phyloP scores from a whole-genome alignment of 768 basidiomycete species.

The Suillus bovinus region DNA sequence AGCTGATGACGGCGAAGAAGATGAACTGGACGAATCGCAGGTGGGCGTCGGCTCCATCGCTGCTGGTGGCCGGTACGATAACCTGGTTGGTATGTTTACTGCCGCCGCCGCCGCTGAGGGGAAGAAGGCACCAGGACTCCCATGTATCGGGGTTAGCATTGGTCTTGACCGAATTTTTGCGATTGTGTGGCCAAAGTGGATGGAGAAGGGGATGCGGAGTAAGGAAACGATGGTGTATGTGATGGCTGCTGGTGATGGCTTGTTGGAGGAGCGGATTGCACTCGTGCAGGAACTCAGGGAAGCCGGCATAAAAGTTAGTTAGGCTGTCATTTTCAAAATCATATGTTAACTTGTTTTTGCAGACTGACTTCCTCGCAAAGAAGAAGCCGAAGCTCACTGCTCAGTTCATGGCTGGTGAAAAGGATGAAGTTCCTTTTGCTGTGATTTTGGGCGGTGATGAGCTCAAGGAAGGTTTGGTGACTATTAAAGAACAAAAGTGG shows the following conservation, averaged over 20 bases:
- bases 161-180: constrained; percentile 94
- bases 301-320: constrained; percentile 81
- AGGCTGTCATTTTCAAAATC: not conserved
- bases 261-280: constrained; percentile 81
- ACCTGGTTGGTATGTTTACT: constrained; percentile 91
- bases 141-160: constrained; percentile 91
- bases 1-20: constrained; percentile 49
- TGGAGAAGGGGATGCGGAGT: constrained; percentile 72
- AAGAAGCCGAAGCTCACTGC: constrained; percentile 83
- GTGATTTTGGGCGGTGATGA: constrained; percentile 91
- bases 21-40: constrained; percentile 89
- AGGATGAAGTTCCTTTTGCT: constrained; percentile 90
- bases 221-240: constrained; percentile 96
- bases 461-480: constrained; percentile 78
- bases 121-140: constrained; percentile 66
- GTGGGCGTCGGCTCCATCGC: constrained; percentile 99
- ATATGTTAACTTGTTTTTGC: constrained; percentile 10
- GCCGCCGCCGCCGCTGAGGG: constrained; percentile 74
- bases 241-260: constrained; percentile 86
- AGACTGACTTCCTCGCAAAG: constrained; percentile 94
- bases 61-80: constrained; percentile 97
- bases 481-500: constrained; percentile 92
- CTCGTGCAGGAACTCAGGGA: constrained; percentile 81
- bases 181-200: constrained; percentile 85
- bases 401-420: constrained; percentile 90